Percentiles rank a stretch among this genome's conserved stretches.
phyloP scores from a whole-genome alignment of 148 eudicot species.

The Fagopyrum tataricum region DNA sequence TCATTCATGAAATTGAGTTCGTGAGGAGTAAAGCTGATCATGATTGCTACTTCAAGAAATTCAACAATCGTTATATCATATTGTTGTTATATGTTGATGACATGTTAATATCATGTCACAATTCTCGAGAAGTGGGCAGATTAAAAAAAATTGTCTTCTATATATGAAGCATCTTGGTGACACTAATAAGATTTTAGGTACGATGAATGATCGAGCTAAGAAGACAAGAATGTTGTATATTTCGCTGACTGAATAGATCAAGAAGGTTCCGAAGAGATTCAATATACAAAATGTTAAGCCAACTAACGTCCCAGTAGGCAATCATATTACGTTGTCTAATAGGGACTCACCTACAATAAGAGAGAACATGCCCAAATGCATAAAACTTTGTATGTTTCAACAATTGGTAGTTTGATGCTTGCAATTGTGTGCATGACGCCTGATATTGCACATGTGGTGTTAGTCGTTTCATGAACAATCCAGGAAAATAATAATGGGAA shows the following conservation, averaged over 20 bases:
- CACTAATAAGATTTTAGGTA: too few relatives aligned
- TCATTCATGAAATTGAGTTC: not conserved
- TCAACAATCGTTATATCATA: not conserved
- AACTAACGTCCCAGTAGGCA: not conserved
- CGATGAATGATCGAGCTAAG: not conserved
- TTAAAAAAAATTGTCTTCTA: too few relatives aligned
- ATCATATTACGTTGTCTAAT: not conserved
- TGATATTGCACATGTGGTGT: not conserved
- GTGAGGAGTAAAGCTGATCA: not conserved
- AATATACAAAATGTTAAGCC: not conserved
- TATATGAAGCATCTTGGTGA: too few relatives aligned
- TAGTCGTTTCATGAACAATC: not conserved
- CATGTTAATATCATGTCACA: too few relatives aligned
- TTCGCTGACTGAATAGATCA: not conserved
- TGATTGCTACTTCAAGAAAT: not conserved
- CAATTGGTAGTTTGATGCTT: not conserved
- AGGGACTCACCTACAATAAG: not conserved
- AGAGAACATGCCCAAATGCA: not conserved
- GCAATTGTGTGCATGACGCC: not conserved
- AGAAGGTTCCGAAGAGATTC: not conserved
- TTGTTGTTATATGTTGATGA: conserved; percentile 1
- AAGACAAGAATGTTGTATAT: not conserved
- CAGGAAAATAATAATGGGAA: not conserved
- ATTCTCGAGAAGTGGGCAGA: too few relatives aligned
- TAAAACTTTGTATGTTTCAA: not conserved